Evolutionary conservation across 768 basidiomycete genomes (phyloP).

Genomic region (Dentipellis sp.): DNA sequence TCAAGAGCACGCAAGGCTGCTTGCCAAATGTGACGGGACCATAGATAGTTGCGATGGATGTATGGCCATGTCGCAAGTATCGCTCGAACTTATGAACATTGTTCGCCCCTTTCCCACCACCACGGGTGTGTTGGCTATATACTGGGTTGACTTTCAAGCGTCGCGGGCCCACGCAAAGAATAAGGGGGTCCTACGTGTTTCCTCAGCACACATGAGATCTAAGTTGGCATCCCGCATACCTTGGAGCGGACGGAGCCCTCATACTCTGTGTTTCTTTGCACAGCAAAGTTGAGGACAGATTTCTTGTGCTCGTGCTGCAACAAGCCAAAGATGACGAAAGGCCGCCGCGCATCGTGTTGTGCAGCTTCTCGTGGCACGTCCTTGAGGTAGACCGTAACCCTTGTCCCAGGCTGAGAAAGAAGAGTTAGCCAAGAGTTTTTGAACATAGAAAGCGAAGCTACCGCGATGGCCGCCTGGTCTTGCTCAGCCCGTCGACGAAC

Average conservation of each 20-base stretch:
- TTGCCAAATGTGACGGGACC: conserved; percentile 86
- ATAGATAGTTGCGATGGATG: conserved; percentile 79
- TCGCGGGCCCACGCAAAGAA: conserved; percentile 84
- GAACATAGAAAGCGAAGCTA: conserved; percentile 20
- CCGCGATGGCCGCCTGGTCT: conserved; percentile 55
- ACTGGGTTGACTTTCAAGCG: conserved; percentile 78
- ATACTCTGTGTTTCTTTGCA: conserved; percentile 95
- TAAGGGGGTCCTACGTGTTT: conserved; percentile 62
- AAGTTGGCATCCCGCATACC: conserved; percentile 28
- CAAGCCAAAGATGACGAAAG: conserved; percentile 69
- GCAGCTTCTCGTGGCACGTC: conserved; percentile 61
- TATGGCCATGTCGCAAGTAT: conserved; percentile 75
- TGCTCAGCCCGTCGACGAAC: conserved; percentile 59
- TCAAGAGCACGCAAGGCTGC: conserved; percentile 68
- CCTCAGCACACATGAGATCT: neutral
- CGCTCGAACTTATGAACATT: conserved; percentile 97
- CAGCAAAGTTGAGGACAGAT: conserved; percentile 83
- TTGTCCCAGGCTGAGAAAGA: conserved; percentile 56
- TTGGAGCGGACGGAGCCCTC: conserved; percentile 84
- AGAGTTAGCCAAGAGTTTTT: neutral
- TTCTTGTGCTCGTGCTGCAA: conserved; percentile 95
- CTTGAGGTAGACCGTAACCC: conserved; percentile 70
- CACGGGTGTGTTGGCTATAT: conserved; percentile 87
- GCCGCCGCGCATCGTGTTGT: conserved; percentile 24
- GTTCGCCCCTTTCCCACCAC: conserved; percentile 86